Evolutionary conservation across 352 stramenopile genomes (phyloP), one percentile per base, ranked within the genome.

Genomic region (Nothophytophthora sp.): DNA sequence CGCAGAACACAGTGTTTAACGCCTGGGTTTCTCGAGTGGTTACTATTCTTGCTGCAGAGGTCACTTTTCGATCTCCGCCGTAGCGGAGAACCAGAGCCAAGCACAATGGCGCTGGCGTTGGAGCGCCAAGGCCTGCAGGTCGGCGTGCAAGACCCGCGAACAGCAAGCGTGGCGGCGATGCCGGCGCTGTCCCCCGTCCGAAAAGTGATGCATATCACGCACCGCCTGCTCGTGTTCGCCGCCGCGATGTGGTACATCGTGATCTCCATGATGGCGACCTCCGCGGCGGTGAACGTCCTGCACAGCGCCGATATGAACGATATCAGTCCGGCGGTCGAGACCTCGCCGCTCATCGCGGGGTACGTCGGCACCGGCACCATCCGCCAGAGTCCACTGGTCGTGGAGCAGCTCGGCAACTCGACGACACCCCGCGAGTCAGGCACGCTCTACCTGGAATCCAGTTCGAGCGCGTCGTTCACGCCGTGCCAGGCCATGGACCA

Each of bases 361-460:
- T 79, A 73, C 22, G 44, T 49, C 19, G 72, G 72, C 0, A 56
- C 41, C 0, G 44, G 19, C 15, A 65, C 51, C 1, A 61, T 82
- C 27, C 47, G 59, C 18, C 60, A 79, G 15, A 70, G 66, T 24
- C 48, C 51, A 1, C 51, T 83, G 0, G 43, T 83, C 18, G 34
- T 53, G 20, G 28, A 64, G 22, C 33, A 57, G n/a, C 40, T 73
- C 16, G 30, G 34, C 15, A 49, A 68, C 18, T 59, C 45, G 10
- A 81, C 74, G 19, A 53, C 46, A 8, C 67, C 51, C 5, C 57
- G 52, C 16, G 39, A 46, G 13, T 50, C 38, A 1, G 67, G 53
- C 16, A 76, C 70, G 13, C 18, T 86, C 6, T 86, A 55, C 40
- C 43, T 81, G 2, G 54, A 80, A 25, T 53, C 36, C 5, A 25